These are phyloP conservation scores for Plasmopara viticola DNA, from an alignment of 352 stramenopile species.

Conservation along the genomic window DNA sequence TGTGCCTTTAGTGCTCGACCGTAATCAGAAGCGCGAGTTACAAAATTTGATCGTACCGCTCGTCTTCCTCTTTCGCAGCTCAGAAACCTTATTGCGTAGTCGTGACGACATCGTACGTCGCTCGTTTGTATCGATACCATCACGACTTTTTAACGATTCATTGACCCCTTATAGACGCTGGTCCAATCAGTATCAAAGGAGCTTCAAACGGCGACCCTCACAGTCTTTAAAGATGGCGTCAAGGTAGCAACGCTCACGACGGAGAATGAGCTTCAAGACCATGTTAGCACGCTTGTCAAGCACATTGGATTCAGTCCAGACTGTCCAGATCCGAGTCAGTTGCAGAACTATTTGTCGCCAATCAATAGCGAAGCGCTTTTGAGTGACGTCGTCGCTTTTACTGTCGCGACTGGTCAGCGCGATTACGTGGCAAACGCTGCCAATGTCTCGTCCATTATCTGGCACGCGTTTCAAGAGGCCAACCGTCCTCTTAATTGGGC, in stretches of 20 bases:
- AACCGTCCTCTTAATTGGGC: constrained; percentile 71
- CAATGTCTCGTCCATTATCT: constrained; percentile 79
- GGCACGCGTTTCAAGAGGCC: constrained; percentile 65
- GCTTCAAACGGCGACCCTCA: constrained; percentile 26
- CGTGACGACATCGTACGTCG: constrained; percentile 54
- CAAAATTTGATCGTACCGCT: constrained; percentile 43
- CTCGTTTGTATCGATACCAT: background rate
- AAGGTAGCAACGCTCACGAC: constrained; percentile 31
- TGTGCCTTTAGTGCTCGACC: constrained; percentile 12
- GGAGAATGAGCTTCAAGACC: constrained; percentile 40
- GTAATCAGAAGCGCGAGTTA: constrained; percentile 28
- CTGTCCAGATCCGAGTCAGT: constrained; percentile 39
- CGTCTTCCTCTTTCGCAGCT: constrained; percentile 42
- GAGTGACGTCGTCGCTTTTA: constrained; percentile 55
- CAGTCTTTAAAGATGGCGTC: constrained; percentile 46
- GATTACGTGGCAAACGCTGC: constrained; percentile 77
- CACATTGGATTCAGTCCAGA: constrained; percentile 62
- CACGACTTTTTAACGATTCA: background rate
- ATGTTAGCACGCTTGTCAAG: constrained; percentile 39
- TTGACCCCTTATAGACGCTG: constrained; percentile 28
- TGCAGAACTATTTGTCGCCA: constrained; percentile 50
- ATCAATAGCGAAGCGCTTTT: constrained; percentile 66
- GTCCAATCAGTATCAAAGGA: constrained; percentile 32
- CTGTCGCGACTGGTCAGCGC: constrained; percentile 42
- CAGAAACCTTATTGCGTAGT: constrained; percentile 6